These are phyloP conservation scores for Arthrocladium fulminans DNA, from an alignment of 2,329 filamentous ascomycete genomes.

Conservation along the genomic window DNA sequence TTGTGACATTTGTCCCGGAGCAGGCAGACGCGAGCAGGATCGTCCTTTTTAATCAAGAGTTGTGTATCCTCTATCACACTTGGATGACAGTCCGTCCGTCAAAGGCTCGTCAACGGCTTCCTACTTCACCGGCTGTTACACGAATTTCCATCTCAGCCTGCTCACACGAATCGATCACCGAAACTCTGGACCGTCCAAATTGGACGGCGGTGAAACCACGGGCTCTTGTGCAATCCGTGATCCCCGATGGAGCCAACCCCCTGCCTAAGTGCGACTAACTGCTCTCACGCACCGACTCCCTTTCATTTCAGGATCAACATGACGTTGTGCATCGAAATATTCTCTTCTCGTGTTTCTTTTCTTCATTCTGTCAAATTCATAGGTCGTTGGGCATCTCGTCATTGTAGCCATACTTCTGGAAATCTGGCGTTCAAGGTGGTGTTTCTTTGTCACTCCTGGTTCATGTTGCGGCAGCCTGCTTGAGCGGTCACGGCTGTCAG, in stretches of 20 bases:
- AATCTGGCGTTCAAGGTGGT: slow-evolving; percentile 1
- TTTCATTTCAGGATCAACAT: not conserved
- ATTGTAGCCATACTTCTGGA: not conserved
- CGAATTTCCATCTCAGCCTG: not conserved
- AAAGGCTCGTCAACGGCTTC: no score
- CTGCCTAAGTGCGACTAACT: slow-evolving; percentile 4
- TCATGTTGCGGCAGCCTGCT: slow-evolving; percentile 4
- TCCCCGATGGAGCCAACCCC: slow-evolving; percentile 7
- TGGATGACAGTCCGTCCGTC: no score
- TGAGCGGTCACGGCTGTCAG: slow-evolving; percentile 1
- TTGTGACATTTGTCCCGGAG: no score
- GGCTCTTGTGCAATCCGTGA: not conserved
- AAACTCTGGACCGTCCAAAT: not conserved
- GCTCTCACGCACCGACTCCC: not conserved
- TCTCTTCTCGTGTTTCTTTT: not conserved
- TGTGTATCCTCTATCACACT: no score
- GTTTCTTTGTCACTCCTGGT: slow-evolving; percentile 2
- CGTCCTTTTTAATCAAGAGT: no score
- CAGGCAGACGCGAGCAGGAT: no score
- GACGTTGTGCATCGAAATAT: not conserved
- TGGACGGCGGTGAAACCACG: slow-evolving; percentile 3
- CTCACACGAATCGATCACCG: not conserved
- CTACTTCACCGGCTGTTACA: not conserved
- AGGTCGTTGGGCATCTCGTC: not conserved
- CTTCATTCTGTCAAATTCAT: not conserved